Conservation (phyloP, 2,329 filamentous ascomycete genomes). For the Hypoxylon sp. region DNA sequence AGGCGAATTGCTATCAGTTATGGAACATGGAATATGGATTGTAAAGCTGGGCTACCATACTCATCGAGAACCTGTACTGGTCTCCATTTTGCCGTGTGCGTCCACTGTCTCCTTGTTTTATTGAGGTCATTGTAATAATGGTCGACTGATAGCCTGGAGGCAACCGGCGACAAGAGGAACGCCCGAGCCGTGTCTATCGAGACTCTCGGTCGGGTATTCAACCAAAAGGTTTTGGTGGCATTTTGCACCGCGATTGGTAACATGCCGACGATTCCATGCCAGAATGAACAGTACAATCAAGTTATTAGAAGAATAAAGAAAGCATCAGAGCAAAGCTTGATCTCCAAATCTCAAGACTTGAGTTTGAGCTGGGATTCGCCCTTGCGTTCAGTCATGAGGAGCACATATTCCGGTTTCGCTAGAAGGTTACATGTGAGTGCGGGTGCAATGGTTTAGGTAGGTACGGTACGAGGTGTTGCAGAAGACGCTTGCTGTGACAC, state of each 20-base stretch:
- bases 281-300: slow-evolving; percentile 35
- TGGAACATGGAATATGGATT: slow-evolving; percentile 19
- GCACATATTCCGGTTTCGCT: slow-evolving; percentile 41
- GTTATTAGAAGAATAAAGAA: slow-evolving; percentile 2
- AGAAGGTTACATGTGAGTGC: slow-evolving; percentile 4
- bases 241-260: slow-evolving; percentile 63
- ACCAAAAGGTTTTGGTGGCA: slow-evolving; percentile 58
- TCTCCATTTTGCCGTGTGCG: slow-evolving; percentile 67
- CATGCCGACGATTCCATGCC: slow-evolving; percentile 60
- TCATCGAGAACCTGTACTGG: slow-evolving; percentile 76
- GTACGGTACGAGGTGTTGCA: slow-evolving; percentile 9
- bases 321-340: slow-evolving; percentile 2
- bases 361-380: slow-evolving; percentile 24
- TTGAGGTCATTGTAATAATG: slow-evolving; percentile 35
- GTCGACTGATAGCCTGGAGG: slow-evolving; percentile 21
- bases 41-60: slow-evolving; percentile 59
- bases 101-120: slow-evolving; percentile 47
- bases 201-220: slow-evolving; percentile 45
- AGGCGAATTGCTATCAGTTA: slow-evolving; percentile 40
- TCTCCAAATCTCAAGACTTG: slow-evolving; percentile 8
- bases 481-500: slow-evolving; percentile 22
- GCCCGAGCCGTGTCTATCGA: slow-evolving; percentile 27
- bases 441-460: slow-evolving; percentile 1
- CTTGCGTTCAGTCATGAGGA: slow-evolving; percentile 29
- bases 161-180: slow-evolving; percentile 33